These are phyloP conservation scores for Boletus eberwhitei DNA, from an alignment of 768 basidiomycete genomes.

Conservation along the genomic window DNA sequence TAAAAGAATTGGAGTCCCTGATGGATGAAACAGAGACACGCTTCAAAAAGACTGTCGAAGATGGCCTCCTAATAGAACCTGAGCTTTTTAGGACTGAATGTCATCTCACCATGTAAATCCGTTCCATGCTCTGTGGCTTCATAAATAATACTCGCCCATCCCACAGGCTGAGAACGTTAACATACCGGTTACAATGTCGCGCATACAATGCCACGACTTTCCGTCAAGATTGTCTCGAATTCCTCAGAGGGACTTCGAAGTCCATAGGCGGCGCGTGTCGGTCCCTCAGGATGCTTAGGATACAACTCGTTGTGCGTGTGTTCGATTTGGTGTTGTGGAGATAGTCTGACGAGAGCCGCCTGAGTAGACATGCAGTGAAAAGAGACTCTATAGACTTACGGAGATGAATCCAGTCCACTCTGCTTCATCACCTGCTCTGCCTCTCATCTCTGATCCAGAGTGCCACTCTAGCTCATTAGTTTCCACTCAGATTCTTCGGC, in stretches of 20 bases:
- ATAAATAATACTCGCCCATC: too few species aligned
- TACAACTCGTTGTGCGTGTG: neutral
- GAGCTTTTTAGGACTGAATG: neutral
- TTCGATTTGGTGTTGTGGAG: neutral
- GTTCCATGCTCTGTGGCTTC: too few species aligned
- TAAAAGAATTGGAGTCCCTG: neutral
- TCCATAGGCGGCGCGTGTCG: neutral
- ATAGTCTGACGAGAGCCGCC: neutral
- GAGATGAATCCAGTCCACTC: neutral
- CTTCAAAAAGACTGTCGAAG: slow-evolving; percentile 5
- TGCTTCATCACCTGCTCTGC: neutral
- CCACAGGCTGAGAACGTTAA: neutral
- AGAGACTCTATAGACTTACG: neutral
- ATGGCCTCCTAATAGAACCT: slow-evolving; percentile 1
- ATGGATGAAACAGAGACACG: neutral
- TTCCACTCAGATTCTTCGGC: neutral
- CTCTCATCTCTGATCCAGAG: neutral
- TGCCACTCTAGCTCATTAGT: neutral
- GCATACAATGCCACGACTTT: neutral
- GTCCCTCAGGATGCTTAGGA: neutral
- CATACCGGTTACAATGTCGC: neutral
- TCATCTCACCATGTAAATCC: neutral
- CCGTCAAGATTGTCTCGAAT: neutral
- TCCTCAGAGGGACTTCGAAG: neutral
- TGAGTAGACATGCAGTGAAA: neutral